These are phyloP conservation scores for Pouteria glomerata DNA, from an alignment of 148 eudicot species.

Conservation along the genomic window DNA sequence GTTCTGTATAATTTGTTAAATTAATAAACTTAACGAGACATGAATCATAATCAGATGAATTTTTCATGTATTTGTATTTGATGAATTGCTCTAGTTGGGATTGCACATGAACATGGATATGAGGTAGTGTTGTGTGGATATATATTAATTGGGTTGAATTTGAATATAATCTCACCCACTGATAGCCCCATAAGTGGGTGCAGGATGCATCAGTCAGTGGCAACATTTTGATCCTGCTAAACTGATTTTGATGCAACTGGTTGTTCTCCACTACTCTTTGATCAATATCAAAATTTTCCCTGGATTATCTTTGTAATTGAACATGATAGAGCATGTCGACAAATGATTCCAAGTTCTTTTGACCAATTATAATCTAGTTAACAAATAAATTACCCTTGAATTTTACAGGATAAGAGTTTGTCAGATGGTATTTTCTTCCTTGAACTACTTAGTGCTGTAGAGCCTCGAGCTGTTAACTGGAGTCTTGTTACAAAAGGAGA, in stretches of 20 bases:
- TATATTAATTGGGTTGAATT: not conserved
- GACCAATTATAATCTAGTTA: not conserved
- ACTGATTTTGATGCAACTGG: not conserved
- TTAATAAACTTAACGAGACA: not conserved
- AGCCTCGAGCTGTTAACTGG: conserved; percentile 94
- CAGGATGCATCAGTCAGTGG: no score
- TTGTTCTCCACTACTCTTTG: not conserved
- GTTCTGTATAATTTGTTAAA: not conserved
- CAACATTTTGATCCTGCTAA: not conserved
- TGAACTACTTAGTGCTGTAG: conserved; percentile 92
- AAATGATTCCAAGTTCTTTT: not conserved
- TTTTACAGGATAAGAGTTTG: conserved; percentile 78
- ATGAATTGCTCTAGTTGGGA: not conserved
- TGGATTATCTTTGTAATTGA: not conserved
- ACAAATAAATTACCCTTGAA: not conserved
- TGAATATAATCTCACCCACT: not conserved
- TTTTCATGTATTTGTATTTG: not conserved
- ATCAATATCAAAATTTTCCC: not conserved
- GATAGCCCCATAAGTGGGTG: no score
- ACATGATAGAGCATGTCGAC: not conserved
- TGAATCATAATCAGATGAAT: not conserved
- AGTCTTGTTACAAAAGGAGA: conserved; percentile 92
- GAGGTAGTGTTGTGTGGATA: not conserved
- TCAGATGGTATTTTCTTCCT: conserved; percentile 87
- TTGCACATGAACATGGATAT: not conserved